Evolutionary conservation across 179 eudicot genomes (phyloP), one percentile per base, ranked within the genome.

Genomic region (Carnegiea gigantea): DNA sequence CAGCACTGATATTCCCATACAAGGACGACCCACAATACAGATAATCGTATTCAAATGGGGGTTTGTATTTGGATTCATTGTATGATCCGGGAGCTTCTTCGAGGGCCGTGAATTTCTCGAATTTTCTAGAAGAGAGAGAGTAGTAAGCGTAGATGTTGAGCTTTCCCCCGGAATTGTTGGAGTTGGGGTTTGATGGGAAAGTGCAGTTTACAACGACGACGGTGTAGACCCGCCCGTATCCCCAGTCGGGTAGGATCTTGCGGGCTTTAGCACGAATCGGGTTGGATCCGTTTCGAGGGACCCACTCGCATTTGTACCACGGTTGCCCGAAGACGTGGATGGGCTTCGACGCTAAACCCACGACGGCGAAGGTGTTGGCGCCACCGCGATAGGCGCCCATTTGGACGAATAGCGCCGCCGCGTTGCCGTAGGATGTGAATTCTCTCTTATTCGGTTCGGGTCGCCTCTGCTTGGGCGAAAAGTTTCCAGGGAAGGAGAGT

Each of bases 191-290:
- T 0, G 72, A 23, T 0, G 80, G 9, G 73, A 91, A 91, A 2
- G 90, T 89, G 79, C 92, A 91, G 71, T 90, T 91, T 17, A 91
- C 90, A 0, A 91, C 89, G 0, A 89, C 94, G 30, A 90, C 92
- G 0, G 92, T 90, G 86, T 90, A 91, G 17, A 90, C 90, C 0
- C 90, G 81, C 11, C 94, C 94, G 83, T 91, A 91, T 21, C 92
- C 92, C 94, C 94, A 91, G 53, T 91, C 94, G 8, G 93, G 94
- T 20, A 91, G 92, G 78, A 88, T 88, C 17, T 87, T 88, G 33
- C 51, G 64, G 43, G 91, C 89, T 70, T 90, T 88, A 9, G 96
- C 65, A 1, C 83, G 81, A 7, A 59, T 53, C 2, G 78, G 82
- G 8, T 11, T 21, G 46, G 78, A 40, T 59, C 78, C 18, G 80